These are phyloP conservation scores for Leptoxyphium fumago DNA, from an alignment of 2,329 filamentous ascomycete species.

Conservation along the genomic window DNA sequence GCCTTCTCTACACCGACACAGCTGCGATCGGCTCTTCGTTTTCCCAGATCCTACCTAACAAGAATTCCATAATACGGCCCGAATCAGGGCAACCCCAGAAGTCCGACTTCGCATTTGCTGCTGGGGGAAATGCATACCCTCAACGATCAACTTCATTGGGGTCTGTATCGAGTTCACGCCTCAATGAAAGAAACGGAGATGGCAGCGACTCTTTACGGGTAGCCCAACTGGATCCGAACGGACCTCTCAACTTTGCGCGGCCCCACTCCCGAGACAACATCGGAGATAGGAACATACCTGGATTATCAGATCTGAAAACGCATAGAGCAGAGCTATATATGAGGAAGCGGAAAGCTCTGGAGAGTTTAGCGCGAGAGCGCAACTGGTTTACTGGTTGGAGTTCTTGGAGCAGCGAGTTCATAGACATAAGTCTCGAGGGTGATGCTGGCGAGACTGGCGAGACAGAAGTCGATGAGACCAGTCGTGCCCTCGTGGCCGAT, in stretches of 20 bases:
- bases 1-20: conserved; percentile 29
- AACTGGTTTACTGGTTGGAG: conserved; percentile 70
- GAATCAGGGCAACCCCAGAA: conserved; percentile 7
- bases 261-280: background rate
- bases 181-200: too few species aligned
- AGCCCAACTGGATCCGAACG: conserved; percentile 3
- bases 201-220: conserved; percentile 6
- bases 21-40: too few species aligned
- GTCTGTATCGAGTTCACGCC: too few species aligned
- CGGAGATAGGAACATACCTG: conserved; percentile 11
- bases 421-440: conserved; percentile 2
- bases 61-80: background rate
- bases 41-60: too few species aligned
- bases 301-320: conserved; percentile 69
- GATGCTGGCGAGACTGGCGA: conserved; percentile 3
- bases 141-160: conserved; percentile 7
- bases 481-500: conserved; percentile 1
- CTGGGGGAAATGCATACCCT: conserved; percentile 19
- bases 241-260: background rate
- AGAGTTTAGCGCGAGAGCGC: conserved; percentile 54
- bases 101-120: conserved; percentile 12
- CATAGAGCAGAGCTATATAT: conserved; percentile 69
- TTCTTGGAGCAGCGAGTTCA: conserved; percentile 13
- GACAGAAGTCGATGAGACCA: background rate
- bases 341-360: conserved; percentile 65